A percentile compares a stretch with the other conserved stretches of the same genome.
phyloP scores from a whole-genome alignment of 495 filamentous ascomycete genomes.

The Symbiotaphrina buchneri region DNA sequence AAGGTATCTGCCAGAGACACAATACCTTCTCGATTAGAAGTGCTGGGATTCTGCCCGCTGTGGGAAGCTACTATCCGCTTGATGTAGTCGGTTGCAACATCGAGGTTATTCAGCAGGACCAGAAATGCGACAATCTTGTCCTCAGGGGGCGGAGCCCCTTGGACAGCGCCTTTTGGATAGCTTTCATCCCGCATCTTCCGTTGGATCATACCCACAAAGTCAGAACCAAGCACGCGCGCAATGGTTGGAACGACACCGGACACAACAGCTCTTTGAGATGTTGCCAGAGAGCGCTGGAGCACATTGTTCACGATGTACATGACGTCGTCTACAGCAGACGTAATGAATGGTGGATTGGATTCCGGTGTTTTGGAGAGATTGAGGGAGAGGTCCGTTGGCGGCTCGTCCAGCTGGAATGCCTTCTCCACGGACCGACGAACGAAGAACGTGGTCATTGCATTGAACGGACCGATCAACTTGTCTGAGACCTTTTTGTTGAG shows the following conservation, averaged over 20 bases:
- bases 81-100: slow-evolving; percentile 73
- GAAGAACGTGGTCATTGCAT: slow-evolving; percentile 81
- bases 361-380: slow-evolving; percentile 40
- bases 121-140: slow-evolving; percentile 68
- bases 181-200: slow-evolving; percentile 91
- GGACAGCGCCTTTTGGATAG: slow-evolving; percentile 54
- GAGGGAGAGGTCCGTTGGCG: slow-evolving; percentile 56
- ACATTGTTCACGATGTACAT: slow-evolving; percentile 98
- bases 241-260: slow-evolving; percentile 57
- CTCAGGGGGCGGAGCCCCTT: slow-evolving; percentile 63
- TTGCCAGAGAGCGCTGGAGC: slow-evolving; percentile 63
- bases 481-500: slow-evolving; percentile 52
- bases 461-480: slow-evolving; percentile 56
- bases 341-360: slow-evolving; percentile 71
- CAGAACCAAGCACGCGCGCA: slow-evolving; percentile 67
- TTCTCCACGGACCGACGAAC: slow-evolving; percentile 89
- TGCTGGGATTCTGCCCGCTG: neutral
- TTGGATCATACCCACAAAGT: slow-evolving; percentile 94
- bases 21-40: slow-evolving; percentile 5
- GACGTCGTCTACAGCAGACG: slow-evolving; percentile 89
- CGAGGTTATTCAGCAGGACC: slow-evolving; percentile 85
- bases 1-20: slow-evolving; percentile 37
- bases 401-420: slow-evolving; percentile 94
- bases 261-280: slow-evolving; percentile 55
- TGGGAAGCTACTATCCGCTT: slow-evolving; percentile 45